Evolutionary conservation across 2,329 filamentous ascomycete species (phyloP).

Genomic region (Cordyceps cicadae): DNA sequence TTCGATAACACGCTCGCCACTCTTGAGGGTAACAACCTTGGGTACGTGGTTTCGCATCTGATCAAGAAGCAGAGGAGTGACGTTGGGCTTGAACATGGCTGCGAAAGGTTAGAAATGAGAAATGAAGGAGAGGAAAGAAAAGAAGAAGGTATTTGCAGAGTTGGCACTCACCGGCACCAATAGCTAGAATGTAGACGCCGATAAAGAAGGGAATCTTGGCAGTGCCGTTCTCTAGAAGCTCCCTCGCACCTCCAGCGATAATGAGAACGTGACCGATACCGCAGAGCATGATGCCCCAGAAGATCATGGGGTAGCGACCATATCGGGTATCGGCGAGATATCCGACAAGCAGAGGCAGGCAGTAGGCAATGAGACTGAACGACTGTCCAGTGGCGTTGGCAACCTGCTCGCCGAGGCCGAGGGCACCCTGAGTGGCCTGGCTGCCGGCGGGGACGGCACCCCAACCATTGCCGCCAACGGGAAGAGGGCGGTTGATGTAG

Average conservation of each 20-base stretch:
- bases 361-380: constrained; percentile 50
- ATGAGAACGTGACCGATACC: constrained; percentile 62
- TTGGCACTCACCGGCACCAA: constrained; percentile 42
- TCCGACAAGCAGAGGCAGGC: constrained; percentile 45
- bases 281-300: constrained; percentile 58
- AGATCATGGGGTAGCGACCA: constrained; percentile 65
- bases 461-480: constrained; percentile 38
- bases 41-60: constrained; percentile 49
- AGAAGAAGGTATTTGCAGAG: too few species aligned
- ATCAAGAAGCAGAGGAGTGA: constrained; percentile 59
- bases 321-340: constrained; percentile 59
- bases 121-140: not conserved
- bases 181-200: constrained; percentile 42
- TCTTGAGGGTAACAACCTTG: constrained; percentile 27
- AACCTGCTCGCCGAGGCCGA: constrained; percentile 41
- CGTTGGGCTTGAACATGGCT: constrained; percentile 64
- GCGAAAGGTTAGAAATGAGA: not conserved
- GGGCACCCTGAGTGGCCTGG: constrained; percentile 46
- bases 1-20: constrained; percentile 58
- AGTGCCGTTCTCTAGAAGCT: constrained; percentile 35
- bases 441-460: constrained; percentile 32
- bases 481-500: constrained; percentile 53
- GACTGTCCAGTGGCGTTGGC: constrained; percentile 31
- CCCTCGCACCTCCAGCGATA: constrained; percentile 47
- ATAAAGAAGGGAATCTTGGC: constrained; percentile 52